Percentiles rank a stretch among this genome's conserved stretches.
Evolutionary conservation across 2,329 filamentous ascomycete genomes (phyloP).

Genomic region (Aureobasidium sp.): DNA sequence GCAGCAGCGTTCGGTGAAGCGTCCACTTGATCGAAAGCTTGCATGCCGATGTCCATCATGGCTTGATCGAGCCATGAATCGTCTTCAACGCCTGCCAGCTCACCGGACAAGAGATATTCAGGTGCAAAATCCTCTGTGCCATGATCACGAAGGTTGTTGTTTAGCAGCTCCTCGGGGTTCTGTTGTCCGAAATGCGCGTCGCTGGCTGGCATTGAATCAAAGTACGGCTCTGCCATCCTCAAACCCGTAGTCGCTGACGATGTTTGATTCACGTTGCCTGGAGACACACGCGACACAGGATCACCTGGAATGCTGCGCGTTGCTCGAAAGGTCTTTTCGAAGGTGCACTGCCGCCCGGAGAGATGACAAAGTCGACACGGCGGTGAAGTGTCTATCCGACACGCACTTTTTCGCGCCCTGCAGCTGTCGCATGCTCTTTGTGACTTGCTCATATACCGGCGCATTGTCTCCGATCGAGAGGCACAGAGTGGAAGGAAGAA

Average conservation of each 20-base stretch:
- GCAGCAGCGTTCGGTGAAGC: background rate
- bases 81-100: background rate
- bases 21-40: background rate
- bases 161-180: too few species aligned
- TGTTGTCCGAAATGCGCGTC: background rate
- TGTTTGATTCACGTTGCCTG: background rate
- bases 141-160: background rate
- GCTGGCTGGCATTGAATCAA: background rate
- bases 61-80: background rate
- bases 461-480: background rate
- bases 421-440: conserved; percentile 6
- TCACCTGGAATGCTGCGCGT: background rate
- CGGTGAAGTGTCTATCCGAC: background rate
- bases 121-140: background rate
- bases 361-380: conserved; percentile 2
- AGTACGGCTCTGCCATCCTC: too few species aligned
- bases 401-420: background rate
- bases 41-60: background rate
- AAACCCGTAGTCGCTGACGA: background rate
- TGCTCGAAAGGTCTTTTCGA: background rate
- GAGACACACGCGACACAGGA: background rate
- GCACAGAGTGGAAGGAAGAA: too few species aligned
- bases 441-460: background rate
- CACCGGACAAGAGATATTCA: background rate
- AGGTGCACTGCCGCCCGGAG: background rate